Conservation (phyloP, 768 basidiomycete species). For the Leccinellum albellum region DNA sequence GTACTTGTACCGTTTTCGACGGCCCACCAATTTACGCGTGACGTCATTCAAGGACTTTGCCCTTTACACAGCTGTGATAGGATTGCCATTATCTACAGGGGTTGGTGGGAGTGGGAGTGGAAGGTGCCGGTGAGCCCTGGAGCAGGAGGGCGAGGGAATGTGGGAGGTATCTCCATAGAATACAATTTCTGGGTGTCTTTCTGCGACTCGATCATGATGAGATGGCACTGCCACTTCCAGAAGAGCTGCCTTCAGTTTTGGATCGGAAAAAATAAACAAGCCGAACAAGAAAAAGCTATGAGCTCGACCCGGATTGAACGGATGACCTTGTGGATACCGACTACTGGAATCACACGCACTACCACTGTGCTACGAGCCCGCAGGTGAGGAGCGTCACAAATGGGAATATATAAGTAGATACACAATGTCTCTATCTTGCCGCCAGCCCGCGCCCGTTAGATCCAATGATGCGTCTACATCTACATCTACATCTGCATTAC, state of each 20-base stretch:
- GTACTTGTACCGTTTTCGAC: neutral
- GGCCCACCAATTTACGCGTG: no score
- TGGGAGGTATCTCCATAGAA: no score
- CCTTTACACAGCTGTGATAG: no score
- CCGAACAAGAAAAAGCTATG: conserved; percentile 6
- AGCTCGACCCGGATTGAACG: conserved; percentile 43
- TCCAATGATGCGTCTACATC: no score
- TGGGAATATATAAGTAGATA: neutral
- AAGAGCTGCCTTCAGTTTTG: neutral
- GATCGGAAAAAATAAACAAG: neutral
- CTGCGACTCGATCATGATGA: no score
- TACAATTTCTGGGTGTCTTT: no score
- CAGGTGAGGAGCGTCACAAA: neutral
- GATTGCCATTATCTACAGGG: no score
- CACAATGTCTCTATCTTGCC: neutral
- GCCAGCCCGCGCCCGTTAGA: neutral
- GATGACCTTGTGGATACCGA: conserved; percentile 39
- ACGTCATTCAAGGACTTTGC: no score
- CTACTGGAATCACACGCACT: conserved; percentile 33
- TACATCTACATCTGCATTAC: neutral
- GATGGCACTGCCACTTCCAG: neutral
- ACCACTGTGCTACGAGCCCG: conserved; percentile 30
- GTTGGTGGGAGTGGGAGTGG: no score
- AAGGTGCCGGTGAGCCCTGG: no score
- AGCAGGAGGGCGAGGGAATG: no score